Base-by-base conservation (phyloP, 176 grass and related monocot genomes). In the Phragmites australis region DNA sequence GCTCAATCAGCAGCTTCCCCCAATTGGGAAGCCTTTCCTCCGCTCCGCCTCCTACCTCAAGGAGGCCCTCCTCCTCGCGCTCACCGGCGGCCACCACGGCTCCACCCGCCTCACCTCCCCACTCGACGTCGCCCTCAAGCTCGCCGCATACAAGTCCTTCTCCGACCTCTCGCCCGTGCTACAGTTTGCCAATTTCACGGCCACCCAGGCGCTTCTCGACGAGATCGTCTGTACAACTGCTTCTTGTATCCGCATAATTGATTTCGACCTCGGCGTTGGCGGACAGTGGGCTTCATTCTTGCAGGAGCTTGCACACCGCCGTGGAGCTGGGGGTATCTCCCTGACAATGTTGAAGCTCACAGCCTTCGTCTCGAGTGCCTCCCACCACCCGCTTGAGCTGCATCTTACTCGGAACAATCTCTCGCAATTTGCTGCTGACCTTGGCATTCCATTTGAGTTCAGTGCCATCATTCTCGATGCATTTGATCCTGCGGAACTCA, bases 1-100 rank as follows among this genome's bases (percentile, higher is more conserved):
- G 91, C 91, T 93, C 91, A 93, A 93, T 93, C 91, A 93, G 32
- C 88, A 90, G 63, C 91, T 93, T 83, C 91, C 88, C 52, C 85
- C 88, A 19, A 12, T 77, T 57, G 88, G 91, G 84, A 80, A 93
- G 85, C 82, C 91, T 79, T 75, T 91, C 70, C 75, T 91, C 48
- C 91, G 91, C 75, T 87, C 91, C 45, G 85, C 85, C 69, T 93
- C 82, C 71, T 90, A 90, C 81, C 84, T 90, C 88, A 93, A 93
- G 78, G 88, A 93, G 77, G 81, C 85, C 17, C 88, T 93, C 61
- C 76, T 90, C 69, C 80, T 82, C 81, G 64, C 83, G 72, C 77
- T 89, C 73, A 25, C 62, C 52, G 78, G 84, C 49, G 39, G 50
- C 21, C 53, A 58, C 43, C 77, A 39, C 18, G 66, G 31, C 34